Conservation (phyloP, 768 basidiomycete genomes). For the Hericium erinaceus region DNA sequence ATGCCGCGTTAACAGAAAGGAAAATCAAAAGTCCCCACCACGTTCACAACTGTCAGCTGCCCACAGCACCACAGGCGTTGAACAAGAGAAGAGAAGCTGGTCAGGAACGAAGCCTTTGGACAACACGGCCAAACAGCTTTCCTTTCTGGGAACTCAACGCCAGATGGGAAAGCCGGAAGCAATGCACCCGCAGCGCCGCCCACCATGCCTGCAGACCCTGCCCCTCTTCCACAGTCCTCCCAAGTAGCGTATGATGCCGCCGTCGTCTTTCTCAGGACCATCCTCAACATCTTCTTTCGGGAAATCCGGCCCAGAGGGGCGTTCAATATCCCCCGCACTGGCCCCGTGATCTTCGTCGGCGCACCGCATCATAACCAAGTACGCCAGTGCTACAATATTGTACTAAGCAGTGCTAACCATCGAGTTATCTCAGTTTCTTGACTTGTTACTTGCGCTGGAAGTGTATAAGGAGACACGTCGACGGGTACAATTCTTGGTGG, state of each 20-base stretch:
- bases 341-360: slow-evolving; percentile 88
- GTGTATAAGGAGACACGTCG: slow-evolving; percentile 78
- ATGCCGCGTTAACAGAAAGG: no score
- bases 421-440: slow-evolving; percentile 60
- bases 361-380: slow-evolving; percentile 92
- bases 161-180: not conserved
- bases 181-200: not conserved
- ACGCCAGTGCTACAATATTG: slow-evolving; percentile 16
- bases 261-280: slow-evolving; percentile 71
- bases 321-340: slow-evolving; percentile 84
- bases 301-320: slow-evolving; percentile 90
- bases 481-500: slow-evolving; percentile 78
- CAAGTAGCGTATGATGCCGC: slow-evolving; percentile 51
- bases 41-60: not conserved
- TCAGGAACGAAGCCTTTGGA: not conserved
- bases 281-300: slow-evolving; percentile 91
- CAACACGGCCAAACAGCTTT: not conserved
- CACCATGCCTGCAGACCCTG: not conserved
- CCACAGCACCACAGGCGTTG: not conserved
- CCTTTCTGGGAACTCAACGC: not conserved
- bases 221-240: not conserved
- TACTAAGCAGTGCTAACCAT: not conserved
- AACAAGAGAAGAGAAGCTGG: not conserved
- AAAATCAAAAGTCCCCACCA: no score
- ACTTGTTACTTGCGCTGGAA: slow-evolving; percentile 61